Evolutionary conservation across 1,139 yeast species (phyloP).

Genomic region (Pneumocystis sp.): DNA sequence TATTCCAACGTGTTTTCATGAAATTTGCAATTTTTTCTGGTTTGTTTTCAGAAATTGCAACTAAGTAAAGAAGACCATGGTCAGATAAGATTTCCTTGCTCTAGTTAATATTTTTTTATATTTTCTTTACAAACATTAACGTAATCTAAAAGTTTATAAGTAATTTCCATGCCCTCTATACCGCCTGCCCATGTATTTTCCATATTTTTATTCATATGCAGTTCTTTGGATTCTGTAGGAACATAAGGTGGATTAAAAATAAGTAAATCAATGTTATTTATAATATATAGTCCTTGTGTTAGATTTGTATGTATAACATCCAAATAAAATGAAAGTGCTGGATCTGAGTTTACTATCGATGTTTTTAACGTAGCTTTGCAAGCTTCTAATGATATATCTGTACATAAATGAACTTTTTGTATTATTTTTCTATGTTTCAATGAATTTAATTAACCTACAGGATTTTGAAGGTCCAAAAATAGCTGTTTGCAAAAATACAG

Average conservation of each 20-base stretch:
- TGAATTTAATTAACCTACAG: background rate
- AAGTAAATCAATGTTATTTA: constrained; percentile 7
- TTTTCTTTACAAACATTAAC: background rate
- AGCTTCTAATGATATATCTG: constrained; percentile 11
- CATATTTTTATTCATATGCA: constrained; percentile 1
- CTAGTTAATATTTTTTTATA: background rate
- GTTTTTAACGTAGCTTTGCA: constrained; percentile 9
- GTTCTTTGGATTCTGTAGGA: constrained; percentile 9
- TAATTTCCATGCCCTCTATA: constrained; percentile 10
- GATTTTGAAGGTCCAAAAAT: constrained; percentile 1
- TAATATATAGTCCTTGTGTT: constrained; percentile 4
- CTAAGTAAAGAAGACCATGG: constrained; percentile 11
- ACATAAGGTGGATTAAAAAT: constrained; percentile 14
- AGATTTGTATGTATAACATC: constrained; percentile 8
- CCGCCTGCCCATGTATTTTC: constrained; percentile 14
- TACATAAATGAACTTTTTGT: constrained; percentile 8
- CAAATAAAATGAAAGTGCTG: background rate
- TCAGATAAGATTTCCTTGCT: constrained; percentile 3
- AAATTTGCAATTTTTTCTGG: constrained; percentile 5
- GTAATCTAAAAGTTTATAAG: constrained; percentile 1
- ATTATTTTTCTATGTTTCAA: constrained; percentile 1
- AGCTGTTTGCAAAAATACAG: constrained; percentile 9
- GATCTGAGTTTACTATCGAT: background rate
- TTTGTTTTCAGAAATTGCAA: constrained; percentile 11
- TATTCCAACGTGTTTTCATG: background rate